Percentiles rank a stretch among this genome's conserved stretches.
These are phyloP conservation scores for Apiospora phragmitis DNA, from an alignment of 2,329 filamentous ascomycete genomes.

Conservation along the genomic window DNA sequence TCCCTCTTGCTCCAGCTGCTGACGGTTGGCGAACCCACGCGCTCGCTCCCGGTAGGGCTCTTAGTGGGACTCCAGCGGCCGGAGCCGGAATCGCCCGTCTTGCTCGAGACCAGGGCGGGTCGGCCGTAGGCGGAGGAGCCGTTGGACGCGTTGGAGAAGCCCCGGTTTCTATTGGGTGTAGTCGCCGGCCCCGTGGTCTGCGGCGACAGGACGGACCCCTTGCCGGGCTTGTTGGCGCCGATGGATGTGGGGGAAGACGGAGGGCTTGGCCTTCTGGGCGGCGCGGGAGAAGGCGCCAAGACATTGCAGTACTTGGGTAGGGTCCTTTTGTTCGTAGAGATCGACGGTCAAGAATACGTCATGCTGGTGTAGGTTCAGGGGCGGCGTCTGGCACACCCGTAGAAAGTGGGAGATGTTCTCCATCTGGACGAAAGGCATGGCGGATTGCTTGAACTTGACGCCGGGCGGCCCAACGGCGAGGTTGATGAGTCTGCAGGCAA, in stretches of 20 bases:
- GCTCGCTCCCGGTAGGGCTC: slow-evolving; percentile 52
- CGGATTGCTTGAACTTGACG: slow-evolving; percentile 85
- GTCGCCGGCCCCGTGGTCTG: slow-evolving; percentile 57
- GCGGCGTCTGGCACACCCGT: slow-evolving; percentile 79
- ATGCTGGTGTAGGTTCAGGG: slow-evolving; percentile 85
- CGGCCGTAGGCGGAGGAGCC: slow-evolving; percentile 48
- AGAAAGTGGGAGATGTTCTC: slow-evolving; percentile 98
- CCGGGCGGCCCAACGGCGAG: slow-evolving; percentile 73
- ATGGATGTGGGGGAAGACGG: slow-evolving; percentile 74
- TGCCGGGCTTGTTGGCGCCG: slow-evolving; percentile 64
- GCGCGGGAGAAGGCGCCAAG: slow-evolving; percentile 87
- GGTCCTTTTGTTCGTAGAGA: slow-evolving; percentile 92
- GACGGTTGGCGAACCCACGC: slow-evolving; percentile 56
- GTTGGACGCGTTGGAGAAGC: slow-evolving; percentile 59
- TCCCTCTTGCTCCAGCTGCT: slow-evolving; percentile 89
- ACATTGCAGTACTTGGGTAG: slow-evolving; percentile 92
- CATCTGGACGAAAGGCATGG: slow-evolving; percentile 99
- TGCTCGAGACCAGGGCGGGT: slow-evolving; percentile 44
- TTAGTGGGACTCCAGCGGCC: slow-evolving; percentile 65
- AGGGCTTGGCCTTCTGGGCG: slow-evolving; percentile 73
- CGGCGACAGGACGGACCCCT: slow-evolving; percentile 61
- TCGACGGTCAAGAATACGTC: slow-evolving; percentile 97
- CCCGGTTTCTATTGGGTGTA: slow-evolving; percentile 50
- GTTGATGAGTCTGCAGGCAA: slow-evolving; percentile 71
- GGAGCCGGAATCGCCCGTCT: slow-evolving; percentile 54